A percentile compares a stretch with the other conserved stretches of the same genome.
phyloP scores from a whole-genome alignment of 495 filamentous ascomycete species.

The Amphirosellinia nigrospora region DNA sequence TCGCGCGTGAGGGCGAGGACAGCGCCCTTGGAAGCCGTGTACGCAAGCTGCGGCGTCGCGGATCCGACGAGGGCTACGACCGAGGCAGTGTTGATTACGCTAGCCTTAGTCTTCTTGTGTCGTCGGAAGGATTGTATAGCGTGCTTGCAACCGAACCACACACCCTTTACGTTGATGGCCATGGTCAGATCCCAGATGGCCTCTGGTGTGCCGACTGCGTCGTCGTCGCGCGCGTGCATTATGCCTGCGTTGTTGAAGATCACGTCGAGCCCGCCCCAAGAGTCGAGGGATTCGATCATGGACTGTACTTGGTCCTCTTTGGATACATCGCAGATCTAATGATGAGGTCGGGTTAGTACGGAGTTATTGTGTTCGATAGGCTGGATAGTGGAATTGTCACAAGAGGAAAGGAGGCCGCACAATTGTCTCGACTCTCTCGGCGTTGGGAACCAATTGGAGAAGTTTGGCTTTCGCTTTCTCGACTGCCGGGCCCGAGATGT shows the following conservation, averaged over 20 bases:
- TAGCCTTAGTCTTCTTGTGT: conserved; percentile 75
- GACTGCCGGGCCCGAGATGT: conserved; percentile 77
- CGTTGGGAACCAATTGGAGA: conserved; percentile 70
- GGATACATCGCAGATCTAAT: conserved; percentile 63
- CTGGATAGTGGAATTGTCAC: background rate
- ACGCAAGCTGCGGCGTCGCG: conserved; percentile 94
- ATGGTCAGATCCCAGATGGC: conserved; percentile 95
- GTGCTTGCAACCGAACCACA: conserved; percentile 96
- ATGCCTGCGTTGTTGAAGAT: conserved; percentile 99
- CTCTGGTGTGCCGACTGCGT: conserved; percentile 84
- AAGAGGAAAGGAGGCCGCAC: conserved; percentile 35
- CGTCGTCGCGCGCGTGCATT: conserved; percentile 89
- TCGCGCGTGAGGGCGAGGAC: conserved; percentile 87
- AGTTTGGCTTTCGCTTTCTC: conserved; percentile 72
- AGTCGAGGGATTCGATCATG: conserved; percentile 72
- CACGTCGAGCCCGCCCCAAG: conserved; percentile 91
- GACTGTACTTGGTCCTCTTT: conserved; percentile 77
- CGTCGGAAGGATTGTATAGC: conserved; percentile 82
- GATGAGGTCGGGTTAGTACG: background rate
- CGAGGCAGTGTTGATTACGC: conserved; percentile 93
- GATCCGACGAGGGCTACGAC: conserved; percentile 91
- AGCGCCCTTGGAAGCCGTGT: conserved; percentile 94
- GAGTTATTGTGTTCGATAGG: background rate
- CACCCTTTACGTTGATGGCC: conserved; percentile 96
- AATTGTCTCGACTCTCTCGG: conserved; percentile 63